These are phyloP conservation scores for Lipomyces sp. DNA, from an alignment of 805 yeast genomes.

Conservation along the genomic window DNA sequence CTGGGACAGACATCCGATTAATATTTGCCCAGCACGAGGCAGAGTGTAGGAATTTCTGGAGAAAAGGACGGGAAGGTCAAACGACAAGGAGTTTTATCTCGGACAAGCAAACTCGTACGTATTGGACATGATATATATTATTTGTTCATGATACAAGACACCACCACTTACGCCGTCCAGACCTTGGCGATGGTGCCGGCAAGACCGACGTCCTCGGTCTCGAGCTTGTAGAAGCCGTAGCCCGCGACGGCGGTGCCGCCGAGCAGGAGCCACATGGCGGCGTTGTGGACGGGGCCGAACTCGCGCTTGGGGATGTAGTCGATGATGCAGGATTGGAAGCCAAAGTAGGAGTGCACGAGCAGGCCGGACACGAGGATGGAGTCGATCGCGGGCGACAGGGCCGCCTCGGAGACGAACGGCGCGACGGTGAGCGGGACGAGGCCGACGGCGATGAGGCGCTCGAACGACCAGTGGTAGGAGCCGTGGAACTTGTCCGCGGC, in stretches of 20 bases:
- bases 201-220: constrained; percentile 74
- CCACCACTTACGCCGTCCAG: constrained; percentile 53
- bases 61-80: no score
- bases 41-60: no score
- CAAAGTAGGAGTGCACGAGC: constrained; percentile 77
- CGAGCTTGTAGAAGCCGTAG: constrained; percentile 75
- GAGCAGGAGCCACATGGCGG: constrained; percentile 64
- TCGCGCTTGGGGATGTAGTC: constrained; percentile 89
- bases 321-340: constrained; percentile 84
- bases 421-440: constrained; percentile 72
- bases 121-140: no score
- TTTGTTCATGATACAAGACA: neutral
- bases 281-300: constrained; percentile 70
- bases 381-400: constrained; percentile 65
- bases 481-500: constrained; percentile 65
- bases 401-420: constrained; percentile 75
- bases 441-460: constrained; percentile 64
- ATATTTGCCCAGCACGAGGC: no score
- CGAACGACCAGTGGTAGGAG: constrained; percentile 91
- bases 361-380: constrained; percentile 62
- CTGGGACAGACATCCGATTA: no score
- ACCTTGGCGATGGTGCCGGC: constrained; percentile 58
- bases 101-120: no score
- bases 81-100: no score
- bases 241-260: constrained; percentile 68